Evolutionary conservation across 495 filamentous ascomycete genomes (phyloP), one percentile per base, ranked within the genome.

Genomic region (Venustampulla echinocandica): DNA sequence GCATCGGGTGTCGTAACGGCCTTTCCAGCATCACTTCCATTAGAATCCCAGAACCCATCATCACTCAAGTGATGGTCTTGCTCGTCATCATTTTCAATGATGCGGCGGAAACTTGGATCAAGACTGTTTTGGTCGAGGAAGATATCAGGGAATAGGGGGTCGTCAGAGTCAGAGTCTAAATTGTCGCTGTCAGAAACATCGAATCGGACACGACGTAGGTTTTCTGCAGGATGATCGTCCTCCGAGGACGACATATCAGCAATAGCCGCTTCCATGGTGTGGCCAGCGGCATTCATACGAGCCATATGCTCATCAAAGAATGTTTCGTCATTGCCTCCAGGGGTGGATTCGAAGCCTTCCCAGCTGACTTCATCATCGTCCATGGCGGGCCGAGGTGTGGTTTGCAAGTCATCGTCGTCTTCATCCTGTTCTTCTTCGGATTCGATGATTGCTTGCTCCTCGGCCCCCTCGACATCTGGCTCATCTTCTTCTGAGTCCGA

Each of bases 401-500:
- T 59, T 13, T 64, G 58, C 5, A 61, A 62, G 22, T 37, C 44
- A 21, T 62, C 58, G 32, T 65, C 62, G 38, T 44, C 42, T 24
- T 53, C 63, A 41, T 44, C 42, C 19, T 53, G 38, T 2, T 71
- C 68, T 42, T 71, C 67, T 52, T 76, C 71, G 1, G 75, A 77
- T 42, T 73, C 69, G 39, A 86, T 69, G 41, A 88, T 84, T 53
- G 80, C 72, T 59, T 79, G 65, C 65, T 86, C 85, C 71, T 92
- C 85, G 54, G 76, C 67, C 64, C 79, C 75, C 54, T 80, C 73
- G 20, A 87, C 72, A 67, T 81, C 77, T 57, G 79, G 73, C 53
- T 87, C 83, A 61, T 87, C 82, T 41, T 85, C 82, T 50, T 86
- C 82, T 7, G 74, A 82, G 38, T 89, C 85, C 45, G 76, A 82